These are phyloP conservation scores for Cladorrhinum sp. DNA, from an alignment of 2,329 filamentous ascomycete genomes.

Conservation along the genomic window DNA sequence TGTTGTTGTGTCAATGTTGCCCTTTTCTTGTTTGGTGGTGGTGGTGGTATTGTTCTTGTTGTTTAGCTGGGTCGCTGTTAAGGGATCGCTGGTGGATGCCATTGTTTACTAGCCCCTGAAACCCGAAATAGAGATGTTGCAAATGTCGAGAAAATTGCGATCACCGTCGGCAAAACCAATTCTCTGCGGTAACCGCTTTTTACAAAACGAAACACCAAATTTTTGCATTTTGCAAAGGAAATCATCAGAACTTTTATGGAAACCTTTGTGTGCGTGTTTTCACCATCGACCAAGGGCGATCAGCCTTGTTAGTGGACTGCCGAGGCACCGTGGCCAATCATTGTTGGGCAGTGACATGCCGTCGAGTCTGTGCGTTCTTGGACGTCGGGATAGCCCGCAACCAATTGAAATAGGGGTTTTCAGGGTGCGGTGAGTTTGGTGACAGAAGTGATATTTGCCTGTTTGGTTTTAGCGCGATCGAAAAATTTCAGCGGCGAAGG, in stretches of 20 bases:
- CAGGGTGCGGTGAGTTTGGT: background rate
- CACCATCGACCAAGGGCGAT: background rate
- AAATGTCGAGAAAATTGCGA: too few relatives aligned
- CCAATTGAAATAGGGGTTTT: background rate
- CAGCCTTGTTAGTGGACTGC: slow-evolving; percentile 16
- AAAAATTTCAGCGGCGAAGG: background rate
- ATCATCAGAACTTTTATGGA: background rate
- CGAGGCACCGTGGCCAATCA: slow-evolving; percentile 18
- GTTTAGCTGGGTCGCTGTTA: background rate
- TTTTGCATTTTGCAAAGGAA: too few relatives aligned
- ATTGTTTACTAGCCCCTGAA: slow-evolving; percentile 9
- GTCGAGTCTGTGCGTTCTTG: background rate
- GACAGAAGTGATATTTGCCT: background rate
- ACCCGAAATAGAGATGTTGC: background rate
- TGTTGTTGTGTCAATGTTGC: background rate
- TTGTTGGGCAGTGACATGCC: slow-evolving; percentile 18
- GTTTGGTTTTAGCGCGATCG: background rate
- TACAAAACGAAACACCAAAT: too few relatives aligned
- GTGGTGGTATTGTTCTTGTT: background rate
- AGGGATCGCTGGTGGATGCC: slow-evolving; percentile 2
- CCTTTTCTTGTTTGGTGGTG: background rate
- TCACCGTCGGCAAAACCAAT: too few relatives aligned
- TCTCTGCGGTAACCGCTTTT: too few relatives aligned
- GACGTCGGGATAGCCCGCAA: background rate
- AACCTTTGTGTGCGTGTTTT: background rate